Evolutionary conservation across 495 filamentous ascomycete genomes (phyloP), one percentile per base, ranked within the genome.

Genomic region (Alectoria sarmentosa): DNA sequence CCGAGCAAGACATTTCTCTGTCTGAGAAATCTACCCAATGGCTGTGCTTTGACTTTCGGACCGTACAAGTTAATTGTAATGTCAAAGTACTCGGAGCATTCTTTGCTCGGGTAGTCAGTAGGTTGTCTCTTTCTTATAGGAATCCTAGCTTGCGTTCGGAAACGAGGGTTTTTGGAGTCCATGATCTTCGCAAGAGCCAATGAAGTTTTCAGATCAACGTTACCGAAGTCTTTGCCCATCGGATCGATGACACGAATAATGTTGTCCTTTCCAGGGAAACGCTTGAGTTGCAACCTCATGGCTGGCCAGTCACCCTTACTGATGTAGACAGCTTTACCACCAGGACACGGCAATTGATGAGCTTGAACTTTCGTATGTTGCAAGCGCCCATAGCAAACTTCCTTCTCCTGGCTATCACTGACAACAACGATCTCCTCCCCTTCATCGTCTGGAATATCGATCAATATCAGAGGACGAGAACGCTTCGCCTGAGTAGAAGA

Each of bases 371-470:
- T 86, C 6, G 87, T 86, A 26, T 80, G 79, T 44, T 90, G 84
- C 26, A 97, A 71, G 72, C 86, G 87, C 11, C 94, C 94, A 71
- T 90, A 92, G 75, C 94, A 97, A 34, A 97, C 88, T 69, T 90
- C 86, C 69, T 87, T 82, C 26, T 81, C 76, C 30, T 62, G 65
- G 15, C 74, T 72, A 57, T 76, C 77, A 32, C 66, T 70, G 15
- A 83, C 54, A 59, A 81, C 60, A n/a, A 82, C 72, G 3, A 82
- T 58, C 19, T 87, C 78, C 44, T 84, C 83, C 44, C 89, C 88
- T 34, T 82, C 83, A 46, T 55, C 52, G n/a, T 69, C 71, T 58
- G 44, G 3, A 17, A 32, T 5, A 48, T 9, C 14, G 4, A 32
- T 66, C 38, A 61, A 30, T 64, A 23, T 21, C 36, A 41, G 38